Evolutionary conservation across 768 basidiomycete genomes (phyloP).

Genomic region (Phylloporus arenicola): DNA sequence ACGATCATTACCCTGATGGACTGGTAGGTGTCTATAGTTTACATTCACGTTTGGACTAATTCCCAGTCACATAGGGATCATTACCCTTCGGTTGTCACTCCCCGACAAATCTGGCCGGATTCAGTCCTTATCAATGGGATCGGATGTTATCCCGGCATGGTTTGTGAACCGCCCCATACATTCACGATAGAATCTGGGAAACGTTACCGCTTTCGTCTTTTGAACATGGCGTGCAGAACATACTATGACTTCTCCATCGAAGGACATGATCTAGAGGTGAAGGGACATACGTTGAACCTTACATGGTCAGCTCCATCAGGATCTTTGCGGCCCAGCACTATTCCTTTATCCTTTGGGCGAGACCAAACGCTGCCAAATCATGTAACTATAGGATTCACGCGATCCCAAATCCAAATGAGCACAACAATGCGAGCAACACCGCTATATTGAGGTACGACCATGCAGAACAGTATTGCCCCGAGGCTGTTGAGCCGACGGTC

Average conservation of each 20-base stretch:
- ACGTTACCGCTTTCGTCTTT: conserved; percentile 37
- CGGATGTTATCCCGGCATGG: conserved; percentile 28
- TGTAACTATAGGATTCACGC: conserved; percentile 36
- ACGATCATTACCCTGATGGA: conserved; percentile 30
- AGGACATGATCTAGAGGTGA: conserved; percentile 36
- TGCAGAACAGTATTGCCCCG: neutral
- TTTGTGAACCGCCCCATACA: conserved; percentile 23
- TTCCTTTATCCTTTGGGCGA: conserved; percentile 40
- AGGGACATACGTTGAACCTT: conserved; percentile 34
- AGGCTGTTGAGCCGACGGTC: neutral
- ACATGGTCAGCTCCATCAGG: conserved; percentile 33
- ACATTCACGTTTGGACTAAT: neutral
- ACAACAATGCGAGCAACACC: conserved; percentile 12
- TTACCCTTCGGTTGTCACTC: neutral
- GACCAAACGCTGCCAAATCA: neutral
- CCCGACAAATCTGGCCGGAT: conserved; percentile 19
- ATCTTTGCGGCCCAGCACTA: conserved; percentile 42
- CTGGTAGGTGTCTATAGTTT: conserved; percentile 6
- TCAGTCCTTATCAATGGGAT: conserved; percentile 38
- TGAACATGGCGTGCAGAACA: conserved; percentile 33
- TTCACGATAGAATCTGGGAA: conserved; percentile 27
- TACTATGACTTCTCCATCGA: conserved; percentile 26
- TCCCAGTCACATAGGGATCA: conserved; percentile 15
- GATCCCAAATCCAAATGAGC: conserved; percentile 14
- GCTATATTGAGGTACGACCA: conserved; percentile 11